Conservation (phyloP, 1,284 basidiomycete genomes). For the Neonothopanus nambi region DNA sequence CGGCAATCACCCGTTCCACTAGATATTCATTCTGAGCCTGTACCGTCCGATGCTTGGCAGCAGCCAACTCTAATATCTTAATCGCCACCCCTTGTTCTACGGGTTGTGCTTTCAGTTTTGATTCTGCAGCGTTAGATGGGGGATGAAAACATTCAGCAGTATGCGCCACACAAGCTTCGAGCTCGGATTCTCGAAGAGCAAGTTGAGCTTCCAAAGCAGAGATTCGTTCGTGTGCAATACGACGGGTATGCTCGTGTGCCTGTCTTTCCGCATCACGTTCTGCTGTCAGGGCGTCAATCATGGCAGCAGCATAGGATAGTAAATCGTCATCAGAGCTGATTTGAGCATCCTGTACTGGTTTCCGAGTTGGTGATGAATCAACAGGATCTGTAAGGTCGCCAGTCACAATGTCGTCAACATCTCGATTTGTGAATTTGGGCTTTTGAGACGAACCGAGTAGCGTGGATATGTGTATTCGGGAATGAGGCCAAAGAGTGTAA, state of each 20-base stretch:
- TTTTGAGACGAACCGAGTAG: slow-evolving; percentile 40
- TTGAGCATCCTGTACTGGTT: neutral
- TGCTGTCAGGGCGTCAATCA: slow-evolving; percentile 43
- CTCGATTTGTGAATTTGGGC: neutral
- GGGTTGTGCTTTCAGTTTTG: neutral
- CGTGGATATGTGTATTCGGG: slow-evolving; percentile 43
- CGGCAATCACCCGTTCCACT: slow-evolving; percentile 33
- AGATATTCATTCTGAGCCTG: slow-evolving; percentile 47
- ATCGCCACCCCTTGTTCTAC: slow-evolving; percentile 38
- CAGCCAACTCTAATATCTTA: slow-evolving; percentile 38
- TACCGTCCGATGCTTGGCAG: slow-evolving; percentile 42
- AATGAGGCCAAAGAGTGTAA: slow-evolving; percentile 52
- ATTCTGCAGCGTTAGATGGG: neutral
- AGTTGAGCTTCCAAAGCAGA: slow-evolving; percentile 52
- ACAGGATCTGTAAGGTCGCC: neutral
- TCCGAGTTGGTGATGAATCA: slow-evolving; percentile 17
- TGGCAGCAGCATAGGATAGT: slow-evolving; percentile 39
- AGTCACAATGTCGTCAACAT: neutral
- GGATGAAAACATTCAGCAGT: slow-evolving; percentile 8
- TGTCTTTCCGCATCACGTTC: slow-evolving; percentile 47
- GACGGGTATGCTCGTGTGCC: slow-evolving; percentile 40
- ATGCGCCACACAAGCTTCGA: slow-evolving; percentile 39
- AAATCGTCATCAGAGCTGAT: slow-evolving; percentile 21
- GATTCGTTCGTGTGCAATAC: slow-evolving; percentile 43
- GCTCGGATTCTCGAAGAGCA: slow-evolving; percentile 54